Evolutionary conservation across 176 grass and related monocot species (phyloP).

Genomic region (Paspalum notatum): DNA sequence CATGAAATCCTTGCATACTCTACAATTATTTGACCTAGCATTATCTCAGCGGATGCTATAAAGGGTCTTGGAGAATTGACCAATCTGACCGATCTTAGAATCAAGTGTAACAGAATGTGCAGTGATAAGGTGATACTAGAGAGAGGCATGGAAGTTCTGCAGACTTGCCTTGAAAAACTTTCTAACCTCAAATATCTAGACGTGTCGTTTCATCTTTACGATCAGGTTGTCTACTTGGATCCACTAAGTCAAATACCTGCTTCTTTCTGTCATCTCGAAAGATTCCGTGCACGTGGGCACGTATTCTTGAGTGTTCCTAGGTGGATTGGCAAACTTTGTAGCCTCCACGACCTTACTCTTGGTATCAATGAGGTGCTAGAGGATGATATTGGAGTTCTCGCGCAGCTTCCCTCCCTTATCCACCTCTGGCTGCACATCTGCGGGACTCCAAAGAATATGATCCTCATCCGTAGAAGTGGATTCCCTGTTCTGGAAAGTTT

Average conservation of each 20-base stretch:
- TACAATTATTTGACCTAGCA: background rate
- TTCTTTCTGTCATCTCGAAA: background rate
- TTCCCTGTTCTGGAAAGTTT: constrained; percentile 9
- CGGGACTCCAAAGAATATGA: background rate
- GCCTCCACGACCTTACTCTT: background rate
- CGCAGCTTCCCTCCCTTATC: background rate
- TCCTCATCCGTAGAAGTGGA: background rate
- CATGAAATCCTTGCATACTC: background rate
- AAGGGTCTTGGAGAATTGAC: background rate
- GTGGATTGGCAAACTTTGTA: background rate
- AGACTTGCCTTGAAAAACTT: background rate
- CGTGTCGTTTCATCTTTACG: accelerated
- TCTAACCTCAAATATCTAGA: background rate
- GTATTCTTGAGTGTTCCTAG: background rate
- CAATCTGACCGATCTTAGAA: background rate
- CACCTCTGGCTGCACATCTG: background rate
- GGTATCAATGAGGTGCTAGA: background rate
- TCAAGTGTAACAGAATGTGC: background rate
- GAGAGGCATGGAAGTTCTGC: background rate
- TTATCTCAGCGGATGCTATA: background rate
- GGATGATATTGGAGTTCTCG: background rate
- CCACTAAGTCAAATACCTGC: background rate
- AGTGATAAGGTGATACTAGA: background rate
- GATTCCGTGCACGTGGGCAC: background rate
- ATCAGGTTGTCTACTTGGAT: background rate